Base-by-base conservation (phyloP, 73 alveolate species). In the Blepharisma stoltei region DNA sequence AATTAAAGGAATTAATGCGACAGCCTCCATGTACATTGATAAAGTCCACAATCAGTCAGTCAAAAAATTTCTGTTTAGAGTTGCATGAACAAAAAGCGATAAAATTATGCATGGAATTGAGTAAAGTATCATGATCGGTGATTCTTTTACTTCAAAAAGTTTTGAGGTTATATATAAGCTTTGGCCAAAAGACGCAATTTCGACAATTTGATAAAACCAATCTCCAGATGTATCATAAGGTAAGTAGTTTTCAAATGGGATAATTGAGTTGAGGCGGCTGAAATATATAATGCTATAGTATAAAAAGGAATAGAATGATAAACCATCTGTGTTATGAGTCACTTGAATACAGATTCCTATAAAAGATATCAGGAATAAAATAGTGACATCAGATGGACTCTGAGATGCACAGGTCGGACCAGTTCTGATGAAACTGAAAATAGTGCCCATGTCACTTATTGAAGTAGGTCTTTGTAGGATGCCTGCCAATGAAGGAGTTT, bases 211-310 rank as follows among this genome's bases (percentile, higher is more conserved):
- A 25, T 60, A 60, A 20, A 60, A 25, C 73, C 73, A 60, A 25
- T 60, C 73, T 14, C 73, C 73, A 14, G 73, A 14, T 9, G 37
- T 20, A 25, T 60, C 73, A 25, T 60, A 14, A 18, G 73, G 73
- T 18, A 60, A 38, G 5, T 60, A 60, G 2, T 11, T 18, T 25
- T 60, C 73, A 25, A 14, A 60, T 14, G 45, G 46, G 47, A 60
- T n/a, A 5, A 60, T 60, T 60, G 73, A 60, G 45, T 9, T 18
- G 18, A 60, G 37, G 11, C 73, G 73, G 5, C n/a, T 18, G 5
- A 60, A 25, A 25, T 60, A 60, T 8, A 60, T 14, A 20, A 25
- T 14, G 73, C 46, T 1, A 38, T 60, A 60, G 14, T 14, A 9
- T 8, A 25, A 20, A 25, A 60, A 60, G 38, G 73, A 14, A 9